Evolutionary conservation across 176 grass and related monocot genomes (phyloP).

Genomic region (Carex pumila): DNA sequence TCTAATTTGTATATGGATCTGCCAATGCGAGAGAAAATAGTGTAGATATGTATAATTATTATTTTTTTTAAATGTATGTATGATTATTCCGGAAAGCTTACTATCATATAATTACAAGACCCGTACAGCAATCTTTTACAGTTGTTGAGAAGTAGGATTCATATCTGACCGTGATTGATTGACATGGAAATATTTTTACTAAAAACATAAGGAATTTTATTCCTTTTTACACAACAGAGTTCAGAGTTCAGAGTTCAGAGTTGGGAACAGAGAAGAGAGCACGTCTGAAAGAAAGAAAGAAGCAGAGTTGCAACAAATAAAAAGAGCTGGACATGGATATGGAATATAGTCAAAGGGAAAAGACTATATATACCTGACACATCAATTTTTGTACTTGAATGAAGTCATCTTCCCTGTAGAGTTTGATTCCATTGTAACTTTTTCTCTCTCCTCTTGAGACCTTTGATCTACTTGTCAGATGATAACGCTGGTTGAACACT

Average conservation of each 20-base stretch:
- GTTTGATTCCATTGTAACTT: constrained; percentile 2
- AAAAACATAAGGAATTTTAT: constrained; percentile 73
- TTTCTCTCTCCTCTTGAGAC: neutral
- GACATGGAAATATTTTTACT: constrained; percentile 19
- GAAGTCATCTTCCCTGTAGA: constrained; percentile 12
- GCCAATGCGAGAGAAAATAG: no score
- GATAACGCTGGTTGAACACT: neutral
- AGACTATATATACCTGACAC: constrained; percentile 12
- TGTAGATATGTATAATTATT: no score
- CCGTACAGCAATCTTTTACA: no score
- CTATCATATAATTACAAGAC: no score
- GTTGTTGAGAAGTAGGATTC: neutral
- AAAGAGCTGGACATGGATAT: constrained; percentile 50
- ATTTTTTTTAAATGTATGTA: no score
- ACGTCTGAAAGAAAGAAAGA: constrained; percentile 27
- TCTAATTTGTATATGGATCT: no score
- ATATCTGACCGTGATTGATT: neutral
- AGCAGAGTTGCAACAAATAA: constrained; percentile 2
- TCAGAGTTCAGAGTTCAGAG: constrained; percentile 41
- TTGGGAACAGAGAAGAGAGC: constrained; percentile 25
- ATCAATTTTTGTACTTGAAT: constrained; percentile 18
- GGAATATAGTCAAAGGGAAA: constrained; percentile 81
- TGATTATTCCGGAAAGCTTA: no score
- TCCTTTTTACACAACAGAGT: constrained; percentile 58
- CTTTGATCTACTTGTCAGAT: neutral